phyloP scores from a whole-genome alignment of 345 rosid species.

The Sonneratia caseolaris region DNA sequence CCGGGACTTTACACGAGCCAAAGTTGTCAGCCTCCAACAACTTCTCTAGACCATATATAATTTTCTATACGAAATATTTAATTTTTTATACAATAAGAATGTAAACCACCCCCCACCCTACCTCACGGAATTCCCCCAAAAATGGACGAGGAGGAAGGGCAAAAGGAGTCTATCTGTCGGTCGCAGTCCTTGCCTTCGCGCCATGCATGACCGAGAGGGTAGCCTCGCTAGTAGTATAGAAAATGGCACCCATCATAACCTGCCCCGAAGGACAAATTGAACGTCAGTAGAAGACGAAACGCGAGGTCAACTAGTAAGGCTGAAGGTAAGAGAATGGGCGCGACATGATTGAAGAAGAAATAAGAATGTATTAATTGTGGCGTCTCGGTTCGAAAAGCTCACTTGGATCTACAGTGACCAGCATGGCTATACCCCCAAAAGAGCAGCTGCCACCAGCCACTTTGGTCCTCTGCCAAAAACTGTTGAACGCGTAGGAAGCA shows the following conservation, averaged over 20 bases:
- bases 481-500: slow-evolving; percentile 87
- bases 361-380: background rate
- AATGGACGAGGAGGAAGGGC: background rate
- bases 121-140: background rate
- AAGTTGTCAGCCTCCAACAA: too few species aligned
- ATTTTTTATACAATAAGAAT: too few species aligned
- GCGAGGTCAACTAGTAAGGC: too few species aligned
- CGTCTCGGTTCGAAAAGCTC: slow-evolving; percentile 7
- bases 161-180: background rate
- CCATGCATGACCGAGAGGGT: background rate
- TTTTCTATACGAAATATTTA: too few species aligned
- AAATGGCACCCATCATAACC: slow-evolving; percentile 5
- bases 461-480: slow-evolving; percentile 85
- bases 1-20: too few species aligned
- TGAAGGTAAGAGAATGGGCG: too few species aligned
- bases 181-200: background rate
- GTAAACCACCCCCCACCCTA: too few species aligned
- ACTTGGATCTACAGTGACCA: slow-evolving; percentile 92
- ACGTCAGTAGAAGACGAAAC: background rate
- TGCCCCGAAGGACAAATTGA: background rate
- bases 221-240: background rate
- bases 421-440: slow-evolving; percentile 88
- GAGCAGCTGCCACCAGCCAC: slow-evolving; percentile 69
- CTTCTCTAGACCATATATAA: too few species aligned
- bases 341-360: background rate